These are phyloP conservation scores for Sphagnum contortum DNA, from an alignment of 225 moss, liverwort and hornwort species.

Conservation along the genomic window DNA sequence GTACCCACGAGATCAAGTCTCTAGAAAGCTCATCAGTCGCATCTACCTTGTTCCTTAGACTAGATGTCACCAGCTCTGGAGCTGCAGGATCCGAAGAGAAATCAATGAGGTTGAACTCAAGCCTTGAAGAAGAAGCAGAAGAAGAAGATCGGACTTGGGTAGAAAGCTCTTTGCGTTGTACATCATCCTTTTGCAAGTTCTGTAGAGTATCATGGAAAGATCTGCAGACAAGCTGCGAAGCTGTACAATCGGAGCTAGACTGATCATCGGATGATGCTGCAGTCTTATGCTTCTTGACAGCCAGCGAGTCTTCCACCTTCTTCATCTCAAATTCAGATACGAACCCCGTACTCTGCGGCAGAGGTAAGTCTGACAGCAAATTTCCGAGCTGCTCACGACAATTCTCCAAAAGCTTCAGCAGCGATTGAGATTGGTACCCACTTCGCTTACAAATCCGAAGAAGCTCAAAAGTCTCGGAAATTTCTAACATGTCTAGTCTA, in stretches of 20 bases:
- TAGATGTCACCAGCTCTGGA: neutral
- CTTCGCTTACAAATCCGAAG: conserved; percentile 31
- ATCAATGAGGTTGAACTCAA: conserved; percentile 15
- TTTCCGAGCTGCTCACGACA: conserved; percentile 21
- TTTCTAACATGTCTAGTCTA: conserved; percentile 14
- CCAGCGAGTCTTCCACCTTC: conserved; percentile 17
- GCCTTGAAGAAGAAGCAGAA: no score
- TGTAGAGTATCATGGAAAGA: conserved; percentile 8
- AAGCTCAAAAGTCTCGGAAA: conserved; percentile 23
- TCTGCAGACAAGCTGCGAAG: conserved; percentile 8
- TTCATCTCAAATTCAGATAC: conserved; percentile 25
- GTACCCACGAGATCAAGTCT: conserved; percentile 39
- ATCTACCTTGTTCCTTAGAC: no score
- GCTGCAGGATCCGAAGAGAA: conserved; percentile 12
- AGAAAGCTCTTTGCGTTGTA: no score
- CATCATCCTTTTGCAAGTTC: neutral
- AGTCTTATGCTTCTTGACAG: conserved; percentile 14
- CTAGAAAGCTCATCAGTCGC: neutral
- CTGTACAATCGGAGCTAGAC: conserved; percentile 1
- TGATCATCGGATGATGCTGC: conserved; percentile 3
- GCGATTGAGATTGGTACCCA: conserved; percentile 17
- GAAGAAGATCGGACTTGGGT: no score
- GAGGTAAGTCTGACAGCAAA: conserved; percentile 26
- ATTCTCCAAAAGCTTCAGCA: conserved; percentile 17
- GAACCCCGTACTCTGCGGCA: conserved; percentile 5